Conservation (phyloP, 2,329 filamentous ascomycete species). For the Coniella vitis region DNA sequence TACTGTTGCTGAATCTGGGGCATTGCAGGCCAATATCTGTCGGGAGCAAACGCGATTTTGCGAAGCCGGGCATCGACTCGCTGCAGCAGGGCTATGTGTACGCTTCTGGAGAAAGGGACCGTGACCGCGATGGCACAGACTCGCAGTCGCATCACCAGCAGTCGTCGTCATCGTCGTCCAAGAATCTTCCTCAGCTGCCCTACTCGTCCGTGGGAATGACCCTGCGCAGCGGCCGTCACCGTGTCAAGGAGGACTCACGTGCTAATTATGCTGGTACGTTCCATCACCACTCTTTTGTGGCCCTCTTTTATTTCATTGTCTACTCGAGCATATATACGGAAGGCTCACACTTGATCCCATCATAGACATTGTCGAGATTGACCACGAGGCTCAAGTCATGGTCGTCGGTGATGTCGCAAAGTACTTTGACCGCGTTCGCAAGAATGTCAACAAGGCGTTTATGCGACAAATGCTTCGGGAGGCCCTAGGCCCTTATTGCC, state of each 20-base stretch:
- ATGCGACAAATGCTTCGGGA: constrained; percentile 30
- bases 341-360: too few species aligned
- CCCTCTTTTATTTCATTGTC: too few species aligned
- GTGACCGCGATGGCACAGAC: constrained; percentile 10
- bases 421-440: constrained; percentile 30
- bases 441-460: constrained; percentile 31
- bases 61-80: constrained; percentile 29
- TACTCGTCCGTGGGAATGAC: constrained; percentile 29
- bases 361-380: constrained; percentile 27
- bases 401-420: constrained; percentile 29
- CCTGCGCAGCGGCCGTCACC: constrained; percentile 26
- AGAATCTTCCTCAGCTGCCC: constrained; percentile 23
- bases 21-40: constrained; percentile 26
- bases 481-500: constrained; percentile 28
- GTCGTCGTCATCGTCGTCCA: background rate
- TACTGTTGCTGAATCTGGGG: background rate
- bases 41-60: constrained; percentile 28
- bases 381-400: constrained; percentile 30
- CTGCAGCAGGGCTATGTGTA: constrained; percentile 30
- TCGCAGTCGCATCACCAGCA: constrained; percentile 21
- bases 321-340: background rate
- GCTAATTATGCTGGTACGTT: constrained; percentile 27
- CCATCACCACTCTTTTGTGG: too few species aligned
- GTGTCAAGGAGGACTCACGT: constrained; percentile 29
- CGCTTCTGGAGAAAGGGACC: constrained; percentile 27